A percentile compares a stretch with the other conserved stretches of the same genome.
These are phyloP conservation scores for Candida awuae DNA, from an alignment of 805 yeast genomes.

Conservation along the genomic window DNA sequence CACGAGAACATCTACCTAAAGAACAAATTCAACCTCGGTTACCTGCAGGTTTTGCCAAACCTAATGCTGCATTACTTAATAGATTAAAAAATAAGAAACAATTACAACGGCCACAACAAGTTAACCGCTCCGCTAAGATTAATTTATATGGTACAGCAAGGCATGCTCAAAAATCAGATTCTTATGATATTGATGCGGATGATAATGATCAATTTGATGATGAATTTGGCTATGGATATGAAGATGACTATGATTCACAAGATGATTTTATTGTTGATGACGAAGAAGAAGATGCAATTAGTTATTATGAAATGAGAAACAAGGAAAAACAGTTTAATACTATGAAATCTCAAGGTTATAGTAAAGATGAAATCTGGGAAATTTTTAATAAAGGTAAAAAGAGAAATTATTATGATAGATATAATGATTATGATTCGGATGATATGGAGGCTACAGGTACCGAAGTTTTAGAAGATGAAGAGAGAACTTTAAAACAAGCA, in stretches of 20 bases:
- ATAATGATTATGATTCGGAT: slow-evolving; percentile 39
- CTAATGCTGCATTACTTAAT: slow-evolving; percentile 46
- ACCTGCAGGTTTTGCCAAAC: slow-evolving; percentile 37
- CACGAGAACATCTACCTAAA: neutral
- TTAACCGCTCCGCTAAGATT: too few species aligned
- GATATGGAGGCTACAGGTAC: slow-evolving; percentile 96
- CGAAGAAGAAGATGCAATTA: slow-evolving; percentile 27
- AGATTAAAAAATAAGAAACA: slow-evolving; percentile 32
- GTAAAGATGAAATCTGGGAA: slow-evolving; percentile 84
- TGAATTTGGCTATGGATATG: slow-evolving; percentile 12
- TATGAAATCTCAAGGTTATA: slow-evolving; percentile 39
- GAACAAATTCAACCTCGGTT: neutral
- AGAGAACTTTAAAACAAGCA: slow-evolving; percentile 57
- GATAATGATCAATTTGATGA: slow-evolving; percentile 27
- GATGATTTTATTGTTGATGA: slow-evolving; percentile 41
- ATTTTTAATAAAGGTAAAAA: slow-evolving; percentile 63
- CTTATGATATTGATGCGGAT: slow-evolving; percentile 28
- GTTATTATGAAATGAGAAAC: slow-evolving; percentile 37
- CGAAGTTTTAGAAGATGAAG: slow-evolving; percentile 81
- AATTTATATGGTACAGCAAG: too few species aligned
- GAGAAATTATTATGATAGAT: slow-evolving; percentile 36
- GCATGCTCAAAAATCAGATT: slow-evolving; percentile 15
- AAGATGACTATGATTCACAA: slow-evolving; percentile 28
- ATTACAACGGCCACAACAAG: neutral
- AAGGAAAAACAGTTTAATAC: slow-evolving; percentile 20